Conservation (phyloP, 306 rosid species). For the Begonia fuchsioides region DNA sequence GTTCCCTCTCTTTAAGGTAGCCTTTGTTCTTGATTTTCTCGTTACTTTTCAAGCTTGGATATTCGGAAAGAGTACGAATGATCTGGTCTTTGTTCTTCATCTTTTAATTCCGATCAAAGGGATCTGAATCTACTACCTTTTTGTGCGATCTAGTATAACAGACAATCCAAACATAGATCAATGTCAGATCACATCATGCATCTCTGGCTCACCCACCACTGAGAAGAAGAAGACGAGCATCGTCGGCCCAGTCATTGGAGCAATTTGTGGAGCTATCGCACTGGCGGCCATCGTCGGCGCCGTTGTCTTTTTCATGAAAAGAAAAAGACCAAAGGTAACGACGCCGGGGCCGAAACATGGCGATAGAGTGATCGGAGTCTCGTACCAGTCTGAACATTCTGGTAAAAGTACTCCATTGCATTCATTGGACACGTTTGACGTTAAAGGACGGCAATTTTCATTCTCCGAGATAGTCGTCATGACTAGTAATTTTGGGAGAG, state of each 20-base stretch:
- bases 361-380: too few species aligned
- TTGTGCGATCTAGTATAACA: slow-evolving; percentile 11
- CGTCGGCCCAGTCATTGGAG: slow-evolving; percentile 5
- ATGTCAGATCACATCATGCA: slow-evolving; percentile 27
- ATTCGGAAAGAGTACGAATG: too few species aligned
- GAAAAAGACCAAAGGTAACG: slow-evolving; percentile 2
- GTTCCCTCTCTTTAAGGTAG: slow-evolving; percentile 14
- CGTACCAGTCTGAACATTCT: too few species aligned
- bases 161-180: slow-evolving; percentile 16
- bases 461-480: slow-evolving; percentile 22
- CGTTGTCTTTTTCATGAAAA: slow-evolving; percentile 6
- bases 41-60: too few species aligned
- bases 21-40: too few species aligned
- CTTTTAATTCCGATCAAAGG: background rate
- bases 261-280: slow-evolving; percentile 5
- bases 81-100: too few species aligned
- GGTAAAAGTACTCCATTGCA: background rate
- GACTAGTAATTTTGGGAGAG: slow-evolving; percentile 24
- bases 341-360: background rate
- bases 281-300: background rate
- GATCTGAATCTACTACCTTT: background rate
- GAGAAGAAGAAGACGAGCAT: slow-evolving; percentile 3
- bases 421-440: slow-evolving; percentile 10
- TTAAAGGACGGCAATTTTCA: slow-evolving; percentile 20
- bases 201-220: slow-evolving; percentile 1